These are phyloP conservation scores for Limnanthes douglasii DNA, from an alignment of 345 rosid species.

Conservation along the genomic window DNA sequence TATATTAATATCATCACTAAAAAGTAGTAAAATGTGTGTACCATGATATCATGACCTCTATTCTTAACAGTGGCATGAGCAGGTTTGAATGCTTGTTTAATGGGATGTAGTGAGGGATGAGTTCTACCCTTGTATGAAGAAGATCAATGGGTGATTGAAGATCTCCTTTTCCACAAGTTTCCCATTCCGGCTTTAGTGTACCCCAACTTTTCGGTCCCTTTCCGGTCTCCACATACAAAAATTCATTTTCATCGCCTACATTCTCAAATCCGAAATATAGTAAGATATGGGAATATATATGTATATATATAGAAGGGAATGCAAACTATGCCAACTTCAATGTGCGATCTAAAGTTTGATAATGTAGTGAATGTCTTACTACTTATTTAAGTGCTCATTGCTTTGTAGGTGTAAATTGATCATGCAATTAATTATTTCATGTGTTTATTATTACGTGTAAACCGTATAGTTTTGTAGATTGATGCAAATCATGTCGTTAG, in stretches of 20 bases:
- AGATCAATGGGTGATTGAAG: constrained; percentile 65
- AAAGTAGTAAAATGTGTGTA: no score
- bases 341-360: not conserved
- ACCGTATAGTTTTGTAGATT: no score
- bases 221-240: constrained; percentile 19
- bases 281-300: not conserved
- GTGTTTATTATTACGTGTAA: no score
- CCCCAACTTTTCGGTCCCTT: constrained; percentile 48
- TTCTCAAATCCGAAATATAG: not conserved
- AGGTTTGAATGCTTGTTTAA: constrained; percentile 30
- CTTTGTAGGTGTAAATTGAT: no score
- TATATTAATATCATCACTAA: not conserved
- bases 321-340: constrained; percentile 10
- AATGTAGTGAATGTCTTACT: no score
- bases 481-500: no score
- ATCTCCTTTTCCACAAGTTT: constrained; percentile 30
- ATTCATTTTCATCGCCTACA: constrained; percentile 29
- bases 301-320: not conserved
- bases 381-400: no score
- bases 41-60: constrained; percentile 57
- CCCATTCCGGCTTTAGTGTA: constrained; percentile 29
- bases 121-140: constrained; percentile 9
- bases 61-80: constrained; percentile 37
- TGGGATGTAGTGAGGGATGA: constrained; percentile 14
- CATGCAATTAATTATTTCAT: no score